Base-by-base conservation (phyloP, 1,139 yeast genomes). In the Pichia sp. region DNA sequence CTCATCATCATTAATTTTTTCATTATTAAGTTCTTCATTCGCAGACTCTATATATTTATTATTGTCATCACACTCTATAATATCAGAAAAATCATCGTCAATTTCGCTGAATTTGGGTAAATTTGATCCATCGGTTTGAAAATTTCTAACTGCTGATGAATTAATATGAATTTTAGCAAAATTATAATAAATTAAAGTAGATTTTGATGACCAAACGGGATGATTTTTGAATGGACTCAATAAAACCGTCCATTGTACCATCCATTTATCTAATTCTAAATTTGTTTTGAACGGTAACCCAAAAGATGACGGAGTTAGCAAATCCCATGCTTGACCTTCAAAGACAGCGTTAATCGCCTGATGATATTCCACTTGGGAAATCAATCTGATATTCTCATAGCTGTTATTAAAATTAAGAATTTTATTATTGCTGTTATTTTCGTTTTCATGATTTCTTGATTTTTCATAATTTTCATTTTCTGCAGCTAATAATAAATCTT, bases 211-310 rank as follows among this genome's bases (percentile, higher is more conserved):
- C 89, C 89, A 82, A 0, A 80, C 76, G 0, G 82, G 76, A 10
- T 80, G 79, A 41, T 71, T 71, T 16, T 59, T 62, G 35, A 76
- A 73, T 0, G 86, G 84, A 1, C 85, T 77, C 20, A 82, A 63
- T 30, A 81, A 61, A 9, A 82, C 86, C 0, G 89, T 80, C 89
- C 89, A 82, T 12, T 83, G 80, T 8, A 82, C 87, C 87, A 82
- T 82, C 89, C 89, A 82, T 59, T 76, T 80, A 55, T 82, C 87
- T 37, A 82, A 63, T 48, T 81, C 86, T 50, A 82, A 64, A 59
- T 82, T 82, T 22, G 80, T 73, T 53, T 76, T 77, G 51, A 84
- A 80, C 0, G 87, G 87, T 8, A 82, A 70, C 0, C 87, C 89
- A 56, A 81, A 75, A 0, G 77, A 65, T 1, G 80, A 66, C 0